phyloP scores from a whole-genome alignment of 306 rosid genomes.

The Morella rubra region DNA sequence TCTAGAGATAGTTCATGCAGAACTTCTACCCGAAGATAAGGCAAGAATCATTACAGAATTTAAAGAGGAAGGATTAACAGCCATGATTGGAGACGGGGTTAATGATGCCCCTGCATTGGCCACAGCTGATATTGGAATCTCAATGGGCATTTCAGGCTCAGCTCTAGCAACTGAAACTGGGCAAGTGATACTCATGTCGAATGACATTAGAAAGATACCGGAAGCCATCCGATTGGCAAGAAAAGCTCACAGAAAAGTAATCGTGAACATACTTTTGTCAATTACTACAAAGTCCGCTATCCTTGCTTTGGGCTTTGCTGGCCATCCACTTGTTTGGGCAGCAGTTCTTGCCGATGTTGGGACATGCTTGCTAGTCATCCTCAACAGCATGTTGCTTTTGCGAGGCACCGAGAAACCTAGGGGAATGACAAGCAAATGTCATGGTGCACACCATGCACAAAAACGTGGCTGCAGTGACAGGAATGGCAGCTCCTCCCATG shows the following conservation, averaged over 20 bases:
- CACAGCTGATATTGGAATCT: constrained; percentile 84
- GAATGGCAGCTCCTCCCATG: constrained; percentile 32
- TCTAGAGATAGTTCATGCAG: constrained; percentile 68
- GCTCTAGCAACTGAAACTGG: constrained; percentile 91
- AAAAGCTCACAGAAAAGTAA: constrained; percentile 56
- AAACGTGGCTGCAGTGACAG: constrained; percentile 40
- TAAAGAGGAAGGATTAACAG: constrained; percentile 68
- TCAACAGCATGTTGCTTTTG: constrained; percentile 89
- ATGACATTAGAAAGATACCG: constrained; percentile 79
- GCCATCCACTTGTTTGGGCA: constrained; percentile 96
- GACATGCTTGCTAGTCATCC: constrained; percentile 75
- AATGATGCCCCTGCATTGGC: constrained; percentile 96
- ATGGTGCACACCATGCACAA: constrained; percentile 34
- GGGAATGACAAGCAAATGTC: constrained; percentile 46
- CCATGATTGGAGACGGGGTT: constrained; percentile 92
- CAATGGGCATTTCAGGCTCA: constrained; percentile 98
- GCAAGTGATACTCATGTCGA: constrained; percentile 75
- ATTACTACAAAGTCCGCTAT: constrained; percentile 58
- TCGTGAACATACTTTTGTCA: constrained; percentile 63
- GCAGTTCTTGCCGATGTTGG: constrained; percentile 99
- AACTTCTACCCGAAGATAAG: constrained; percentile 89
- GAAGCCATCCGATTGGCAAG: constrained; percentile 76
- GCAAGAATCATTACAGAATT: constrained; percentile 62
- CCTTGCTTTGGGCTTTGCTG: constrained; percentile 73
- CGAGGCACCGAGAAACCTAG: constrained; percentile 37